Percentiles rank a stretch among this genome's conserved stretches.
Evolutionary conservation across 2,329 filamentous ascomycete species (phyloP).

Genomic region (Colletotrichum viniferum): DNA sequence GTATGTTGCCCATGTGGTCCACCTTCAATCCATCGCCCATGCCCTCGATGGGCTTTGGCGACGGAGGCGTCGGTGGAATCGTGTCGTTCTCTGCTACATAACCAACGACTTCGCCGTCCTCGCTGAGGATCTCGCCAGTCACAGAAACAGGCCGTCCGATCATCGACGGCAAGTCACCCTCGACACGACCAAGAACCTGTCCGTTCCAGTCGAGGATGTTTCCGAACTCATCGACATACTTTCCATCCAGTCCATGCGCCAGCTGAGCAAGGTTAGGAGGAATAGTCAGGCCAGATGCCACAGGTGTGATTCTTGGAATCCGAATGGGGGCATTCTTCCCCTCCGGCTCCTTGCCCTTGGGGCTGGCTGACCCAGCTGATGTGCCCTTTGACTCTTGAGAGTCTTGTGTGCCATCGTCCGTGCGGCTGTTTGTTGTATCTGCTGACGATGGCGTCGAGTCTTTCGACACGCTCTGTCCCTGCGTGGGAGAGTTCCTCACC

Average conservation of each 20-base stretch:
- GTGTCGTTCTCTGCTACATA: conserved; percentile 49
- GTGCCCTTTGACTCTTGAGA: background rate
- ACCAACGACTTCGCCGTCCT: conserved; percentile 45
- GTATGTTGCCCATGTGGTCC: conserved; percentile 50
- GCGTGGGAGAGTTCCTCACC: background rate
- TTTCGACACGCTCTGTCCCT: background rate
- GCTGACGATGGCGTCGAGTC: background rate
- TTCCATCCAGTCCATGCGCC: conserved; percentile 48
- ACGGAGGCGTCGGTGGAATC: conserved; percentile 22
- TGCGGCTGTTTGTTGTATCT: conserved; percentile 3
- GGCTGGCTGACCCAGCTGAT: background rate
- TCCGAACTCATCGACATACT: conserved; percentile 57
- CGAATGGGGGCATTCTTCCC: conserved; percentile 29
- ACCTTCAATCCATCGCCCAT: conserved; percentile 45
- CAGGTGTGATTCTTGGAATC: conserved; percentile 45
- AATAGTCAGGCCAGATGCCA: conserved; percentile 36
- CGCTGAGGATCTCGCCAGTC: conserved; percentile 51
- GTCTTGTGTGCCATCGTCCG: background rate
- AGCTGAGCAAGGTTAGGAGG: conserved; percentile 34
- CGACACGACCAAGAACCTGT: conserved; percentile 55
- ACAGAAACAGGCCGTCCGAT: conserved; percentile 51
- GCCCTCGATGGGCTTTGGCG: conserved; percentile 35
- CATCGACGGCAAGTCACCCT: conserved; percentile 60
- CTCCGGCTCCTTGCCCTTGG: background rate
- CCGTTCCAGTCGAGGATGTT: conserved; percentile 56